Base-by-base conservation (phyloP, 768 basidiomycete genomes). In the Sarcodon sp. region DNA sequence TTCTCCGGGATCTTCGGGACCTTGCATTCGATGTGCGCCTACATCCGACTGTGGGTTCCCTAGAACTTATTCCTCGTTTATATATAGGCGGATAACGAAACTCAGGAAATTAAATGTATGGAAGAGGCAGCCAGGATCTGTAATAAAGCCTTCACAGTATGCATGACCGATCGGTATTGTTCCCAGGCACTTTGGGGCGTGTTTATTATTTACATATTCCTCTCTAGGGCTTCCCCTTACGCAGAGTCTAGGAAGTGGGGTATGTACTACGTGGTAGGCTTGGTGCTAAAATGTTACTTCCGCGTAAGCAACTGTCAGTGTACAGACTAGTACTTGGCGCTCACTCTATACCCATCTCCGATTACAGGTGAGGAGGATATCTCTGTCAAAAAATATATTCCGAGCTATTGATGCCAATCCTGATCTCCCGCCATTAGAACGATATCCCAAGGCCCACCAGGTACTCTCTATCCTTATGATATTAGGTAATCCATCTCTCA, bases 241-340 rank as follows among this genome's bases (percentile, higher is more conserved):
- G 70, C 77, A 31, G 75, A 87, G 63, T 83, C 85, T 35, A 69
- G 90, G 56, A 87, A 87, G 68, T 86, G 91, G 90, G 82, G 91
- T 0, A 76, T 92, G 1, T 98, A 98, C 66, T 88, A 91, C 57
- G 78, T 96, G 11, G 92, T 93, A 0, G 86, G 84, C 12, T 69
- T 94, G 45, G 82, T 92, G 48, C 67, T 99, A 63, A 98, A 98
- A 63, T 86, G 80, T 44, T 98, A 98, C 67, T 97, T 98, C 72
- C 80, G 83, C 55, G 93, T 80, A 64, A 62, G 83, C 71, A 31
- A 33, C 36, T 43, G 16, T 35, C 39, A 35, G 16, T 43, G 37
- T 47, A 7, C 33, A 35, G 31, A 38, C 8, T 32, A 45, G 13
- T 7, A 13, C 37, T 27, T 48, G 2, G 34, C 33, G 41, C 33